Percentiles rank a stretch among this genome's conserved stretches.
These are phyloP conservation scores for Lepidium campestre DNA, from an alignment of 441 rosid species.

Conservation along the genomic window DNA sequence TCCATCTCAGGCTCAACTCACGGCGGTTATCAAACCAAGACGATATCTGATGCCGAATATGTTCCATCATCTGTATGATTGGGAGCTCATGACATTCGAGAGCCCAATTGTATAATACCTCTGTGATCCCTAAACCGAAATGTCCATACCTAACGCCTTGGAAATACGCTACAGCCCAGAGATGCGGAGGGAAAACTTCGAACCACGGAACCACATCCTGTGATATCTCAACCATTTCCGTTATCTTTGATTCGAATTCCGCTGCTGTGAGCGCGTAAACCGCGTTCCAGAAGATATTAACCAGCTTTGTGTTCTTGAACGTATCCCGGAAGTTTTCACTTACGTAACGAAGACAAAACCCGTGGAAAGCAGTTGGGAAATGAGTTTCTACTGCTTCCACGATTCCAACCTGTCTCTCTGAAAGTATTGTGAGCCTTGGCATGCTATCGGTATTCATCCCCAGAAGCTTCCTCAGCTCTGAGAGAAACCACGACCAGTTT, in stretches of 20 bases:
- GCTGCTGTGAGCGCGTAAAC: slow-evolving; percentile 81
- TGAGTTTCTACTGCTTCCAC: slow-evolving; percentile 91
- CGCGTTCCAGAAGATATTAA: slow-evolving; percentile 90
- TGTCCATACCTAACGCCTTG: slow-evolving; percentile 55
- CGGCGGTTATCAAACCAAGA: slow-evolving; percentile 65
- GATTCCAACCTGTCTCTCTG: slow-evolving; percentile 75
- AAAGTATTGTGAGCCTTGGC: slow-evolving; percentile 93
- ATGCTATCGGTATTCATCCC: slow-evolving; percentile 86
- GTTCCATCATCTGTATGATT: slow-evolving; percentile 89
- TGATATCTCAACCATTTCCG: slow-evolving; percentile 81
- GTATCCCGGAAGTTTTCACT: slow-evolving; percentile 86
- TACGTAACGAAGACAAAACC: slow-evolving; percentile 81
- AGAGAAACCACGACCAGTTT: slow-evolving; percentile 97
- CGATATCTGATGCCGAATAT: slow-evolving; percentile 54
- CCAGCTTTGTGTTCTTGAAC: slow-evolving; percentile 75
- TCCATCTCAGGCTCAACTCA: slow-evolving; percentile 73
- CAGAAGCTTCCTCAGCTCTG: slow-evolving; percentile 84
- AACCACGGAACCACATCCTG: slow-evolving; percentile 76
- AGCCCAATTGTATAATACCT: slow-evolving; percentile 82
- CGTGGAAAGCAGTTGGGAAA: slow-evolving; percentile 86
- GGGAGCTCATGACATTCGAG: slow-evolving; percentile 95
- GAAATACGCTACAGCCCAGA: slow-evolving; percentile 11
- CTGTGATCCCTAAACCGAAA: slow-evolving; percentile 77
- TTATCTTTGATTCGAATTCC: slow-evolving; percentile 67
- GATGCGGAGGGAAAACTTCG: slow-evolving; percentile 43